Evolutionary conservation across 129 eudicot genomes (phyloP), one percentile per base, ranked within the genome.

Genomic region (Tanacetum coccineum): DNA sequence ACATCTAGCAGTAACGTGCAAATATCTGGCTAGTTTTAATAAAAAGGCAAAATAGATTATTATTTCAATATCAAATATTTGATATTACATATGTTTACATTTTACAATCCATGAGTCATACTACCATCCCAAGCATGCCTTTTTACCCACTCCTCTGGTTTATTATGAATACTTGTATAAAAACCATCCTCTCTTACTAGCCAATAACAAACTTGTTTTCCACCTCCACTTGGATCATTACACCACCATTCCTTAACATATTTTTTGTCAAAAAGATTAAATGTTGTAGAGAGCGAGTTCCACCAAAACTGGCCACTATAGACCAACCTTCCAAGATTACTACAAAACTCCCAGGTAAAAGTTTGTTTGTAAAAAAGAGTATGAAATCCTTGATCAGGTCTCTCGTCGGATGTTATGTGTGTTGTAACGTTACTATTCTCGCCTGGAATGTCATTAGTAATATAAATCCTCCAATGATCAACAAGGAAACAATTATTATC

Each of bases 61-160:
- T 14, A 49, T 12, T 49, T 49, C 14, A 49, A 49, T 1, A 7
- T 36, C 42, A 36, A 7, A 36, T 36, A 7, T 0, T 49, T 1
- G 0, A 13, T 49, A 14, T 49, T 14, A 49, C 19, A 49, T 14
- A 11, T 49, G 42, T 36, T 36, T 36, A 36, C 2, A 36, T 36
- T 36, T 36, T 1, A 36, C 42, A 6, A 36, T 36, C 10, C 42
- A 36, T 36, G 9, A 36, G 42, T 36, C 42, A 36, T 36, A 8
- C 42, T 49, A 49, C 54, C 54, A 49, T 49, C 19, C 54, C 54
- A 49, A 49, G n/a, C 54, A 49, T 49, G 54, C 54, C 18, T 49
- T 49, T 49, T 49, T 0, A 15, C 2, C 52, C 52, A 13, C 13
- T 48, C 15, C 13, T 48, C 5, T 13, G 54, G 54, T 13, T 49